Percentiles rank a stretch among this genome's conserved stretches.
Conservation (phyloP, 169 alveolate species). For the Toxoplasma gondii region DNA sequence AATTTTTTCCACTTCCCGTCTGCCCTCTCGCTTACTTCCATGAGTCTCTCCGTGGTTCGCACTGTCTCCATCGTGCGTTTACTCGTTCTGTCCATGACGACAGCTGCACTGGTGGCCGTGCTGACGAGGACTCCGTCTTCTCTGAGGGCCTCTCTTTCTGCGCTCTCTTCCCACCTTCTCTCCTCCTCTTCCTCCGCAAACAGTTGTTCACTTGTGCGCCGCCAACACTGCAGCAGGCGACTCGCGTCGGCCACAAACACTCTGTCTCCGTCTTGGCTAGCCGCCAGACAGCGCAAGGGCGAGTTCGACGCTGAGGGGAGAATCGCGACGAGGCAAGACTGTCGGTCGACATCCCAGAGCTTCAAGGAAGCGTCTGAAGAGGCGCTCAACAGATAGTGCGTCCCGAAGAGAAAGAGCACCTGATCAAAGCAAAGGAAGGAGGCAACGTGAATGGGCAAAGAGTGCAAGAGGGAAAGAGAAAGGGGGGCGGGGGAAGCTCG, state of each 20-base stretch:
- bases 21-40: slow-evolving; percentile 47
- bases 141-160: slow-evolving; percentile 56
- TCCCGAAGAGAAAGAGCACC: slow-evolving; percentile 44
- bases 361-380: slow-evolving; percentile 85
- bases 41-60: slow-evolving; percentile 65
- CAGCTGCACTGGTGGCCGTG: slow-evolving; percentile 2
- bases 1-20: too few species aligned
- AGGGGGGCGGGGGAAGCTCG: not conserved
- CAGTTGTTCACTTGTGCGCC: slow-evolving; percentile 67
- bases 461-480: not conserved
- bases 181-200: slow-evolving; percentile 70
- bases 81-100: slow-evolving; percentile 30
- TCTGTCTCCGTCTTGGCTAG: slow-evolving; percentile 40
- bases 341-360: slow-evolving; percentile 87
- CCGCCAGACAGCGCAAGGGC: slow-evolving; percentile 20
- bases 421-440: not conserved
- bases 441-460: not conserved
- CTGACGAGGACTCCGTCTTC: slow-evolving; percentile 41
- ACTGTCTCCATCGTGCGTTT: slow-evolving; percentile 62
- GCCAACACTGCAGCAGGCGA: slow-evolving; percentile 61
- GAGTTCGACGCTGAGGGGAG: not conserved
- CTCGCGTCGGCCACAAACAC: slow-evolving; percentile 43
- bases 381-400: slow-evolving; percentile 81
- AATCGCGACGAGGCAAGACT: slow-evolving; percentile 73
- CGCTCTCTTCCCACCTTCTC: slow-evolving; percentile 47